Base-by-base conservation (phyloP, 208 protist species). In the Leishmania tropica region DNA sequence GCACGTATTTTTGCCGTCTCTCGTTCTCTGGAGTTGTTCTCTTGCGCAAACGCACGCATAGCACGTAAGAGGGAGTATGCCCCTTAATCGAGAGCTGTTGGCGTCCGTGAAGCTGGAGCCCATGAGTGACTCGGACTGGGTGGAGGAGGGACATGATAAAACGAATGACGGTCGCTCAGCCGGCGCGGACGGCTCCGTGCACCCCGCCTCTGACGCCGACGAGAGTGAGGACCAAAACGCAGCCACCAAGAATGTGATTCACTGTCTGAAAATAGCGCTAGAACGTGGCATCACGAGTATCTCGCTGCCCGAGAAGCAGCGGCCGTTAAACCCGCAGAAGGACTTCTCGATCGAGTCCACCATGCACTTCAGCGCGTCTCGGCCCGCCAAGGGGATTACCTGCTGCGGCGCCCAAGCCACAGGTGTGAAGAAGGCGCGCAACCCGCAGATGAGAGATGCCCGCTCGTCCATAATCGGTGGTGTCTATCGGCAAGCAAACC, bases 341-440 rank as follows among this genome's bases (percentile, higher is more conserved):
- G 95, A 98, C 81, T 97, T 97, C 75, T 89, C 90, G 13, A 96
- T 96, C 54, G 88, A 90, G 65, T 85, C 92, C 53, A 94, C 78
- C 3, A 95, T 92, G 65, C 60, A 89, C 47, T 94, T 92, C 62
- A 80, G 83, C 48, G 70, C 81, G 11, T 81, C 68, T 56, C 67
- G 45, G 5, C 45, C 35, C 40, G 72, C 70, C 17, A n/a, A 37
- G 17, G 56, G 82, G 24, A 71, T 80, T 40, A 85, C 81, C 75
- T 97, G 89, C 75, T 89, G 90, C 75, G 70, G 83, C n/a, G 56
- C 81, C 51, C 28, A 31, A 10, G 65, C 85, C 47, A 83, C 72
- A 3, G 13, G 71, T 31, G 58, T 70, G 64, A 70, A 86, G 68
- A 73, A 70, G 21, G 51, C 70, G 7, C 73, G 47, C 21, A 3